Evolutionary conservation across 2,329 filamentous ascomycete genomes (phyloP).

Genomic region (Diaporthe caulivora): DNA sequence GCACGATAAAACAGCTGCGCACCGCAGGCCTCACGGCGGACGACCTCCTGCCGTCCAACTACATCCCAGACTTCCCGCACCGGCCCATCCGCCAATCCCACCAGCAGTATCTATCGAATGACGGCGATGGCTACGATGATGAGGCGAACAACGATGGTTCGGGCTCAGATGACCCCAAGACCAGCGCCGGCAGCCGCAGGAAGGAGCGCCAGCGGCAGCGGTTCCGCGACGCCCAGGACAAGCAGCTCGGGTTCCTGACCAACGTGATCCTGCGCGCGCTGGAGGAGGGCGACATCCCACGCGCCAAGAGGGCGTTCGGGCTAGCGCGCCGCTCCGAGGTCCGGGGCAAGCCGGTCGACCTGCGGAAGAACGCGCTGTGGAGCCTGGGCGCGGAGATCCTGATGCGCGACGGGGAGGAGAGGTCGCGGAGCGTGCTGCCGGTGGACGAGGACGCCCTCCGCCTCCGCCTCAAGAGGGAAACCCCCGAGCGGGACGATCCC

Average conservation of each 20-base stretch:
- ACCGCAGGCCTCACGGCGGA: slow-evolving; percentile 65
- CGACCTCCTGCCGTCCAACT: slow-evolving; percentile 55
- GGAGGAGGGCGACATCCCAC: slow-evolving; percentile 75
- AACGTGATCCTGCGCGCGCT: slow-evolving; percentile 80
- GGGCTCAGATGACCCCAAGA: slow-evolving; percentile 33
- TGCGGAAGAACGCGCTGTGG: slow-evolving; percentile 80
- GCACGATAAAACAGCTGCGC: slow-evolving; percentile 64
- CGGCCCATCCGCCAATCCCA: slow-evolving; percentile 43
- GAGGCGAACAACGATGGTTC: slow-evolving; percentile 31
- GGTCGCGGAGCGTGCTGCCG: slow-evolving; percentile 18
- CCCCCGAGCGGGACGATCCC: slow-evolving; percentile 10
- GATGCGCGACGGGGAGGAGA: slow-evolving; percentile 67
- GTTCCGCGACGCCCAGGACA: slow-evolving; percentile 44
- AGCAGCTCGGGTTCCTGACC: slow-evolving; percentile 76
- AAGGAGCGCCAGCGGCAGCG: slow-evolving; percentile 44
- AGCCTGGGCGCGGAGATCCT: slow-evolving; percentile 87
- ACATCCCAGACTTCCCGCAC: slow-evolving; percentile 65
- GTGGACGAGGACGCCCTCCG: slow-evolving; percentile 36
- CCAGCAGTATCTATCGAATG: background rate
- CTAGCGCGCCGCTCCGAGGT: slow-evolving; percentile 73
- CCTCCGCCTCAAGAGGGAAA: background rate
- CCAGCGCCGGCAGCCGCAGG: background rate
- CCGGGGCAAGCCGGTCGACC: slow-evolving; percentile 70
- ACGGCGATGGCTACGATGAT: background rate
- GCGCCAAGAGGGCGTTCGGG: slow-evolving; percentile 81